Evolutionary conservation across 139 green algal species (phyloP), one percentile per base, ranked within the genome.

Genomic region (Chlamydomonas incerta): DNA sequence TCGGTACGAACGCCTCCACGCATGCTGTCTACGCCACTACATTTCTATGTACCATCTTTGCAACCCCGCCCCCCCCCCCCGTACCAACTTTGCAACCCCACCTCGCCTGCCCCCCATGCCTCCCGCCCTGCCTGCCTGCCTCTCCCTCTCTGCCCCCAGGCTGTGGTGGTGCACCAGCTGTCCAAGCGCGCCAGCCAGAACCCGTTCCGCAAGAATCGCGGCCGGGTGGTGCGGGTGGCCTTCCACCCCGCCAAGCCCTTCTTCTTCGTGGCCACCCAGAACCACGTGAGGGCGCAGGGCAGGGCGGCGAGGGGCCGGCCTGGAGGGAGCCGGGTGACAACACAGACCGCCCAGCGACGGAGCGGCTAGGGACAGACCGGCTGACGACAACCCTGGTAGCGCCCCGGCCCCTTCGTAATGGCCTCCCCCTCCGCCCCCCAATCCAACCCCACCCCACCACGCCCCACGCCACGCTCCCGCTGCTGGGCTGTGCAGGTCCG

Each of bases 151-250:
- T 46, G 31, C 52, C 37, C 73, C 70, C 92, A 97, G 93, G 91
- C 95, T 1, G 97, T 99, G 71, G 77, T 99, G 60, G 95, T 99
- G 71, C 98, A 99, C 91, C 97, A 99, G 92, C 95, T 99, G 58
- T 96, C 91, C 26, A 92, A 92, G 70, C 83, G 91, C 31, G 79
- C 83, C 11, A 96, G 90, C 0, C 97, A 99, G 86, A 98, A 97
- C 87, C 97, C 97, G 3, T 99, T 99, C 92, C 90, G 93, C 58
- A 98, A 98, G 91, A 98, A 96, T 90, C 80, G 92, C 26, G 98
- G 98, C 23, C 89, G 93, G 18, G 95, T 99, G 65, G 73, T 89
- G 65, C 75, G 85, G 18, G 96, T 95, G 65, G 76, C 93, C 21
- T 99, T 99, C 92, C 97, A 99, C 92, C 97, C 97, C 10, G 76